Evolutionary conservation across 306 rosid species (phyloP).

Genomic region (Coriaria nepalensis): DNA sequence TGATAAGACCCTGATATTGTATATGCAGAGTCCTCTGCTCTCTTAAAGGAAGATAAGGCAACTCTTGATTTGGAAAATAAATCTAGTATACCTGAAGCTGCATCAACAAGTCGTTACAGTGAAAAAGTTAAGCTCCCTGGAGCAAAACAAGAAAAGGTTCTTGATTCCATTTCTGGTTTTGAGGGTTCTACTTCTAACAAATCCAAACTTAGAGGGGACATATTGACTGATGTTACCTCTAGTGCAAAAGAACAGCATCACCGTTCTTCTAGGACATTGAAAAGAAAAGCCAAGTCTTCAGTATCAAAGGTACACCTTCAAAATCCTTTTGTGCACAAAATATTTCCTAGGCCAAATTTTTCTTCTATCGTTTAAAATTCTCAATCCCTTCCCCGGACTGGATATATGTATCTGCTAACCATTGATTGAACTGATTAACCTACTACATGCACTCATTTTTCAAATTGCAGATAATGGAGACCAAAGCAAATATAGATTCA

Average conservation of each 20-base stretch:
- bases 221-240: conserved; percentile 20
- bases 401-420: too few species aligned
- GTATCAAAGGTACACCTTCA: conserved; percentile 30
- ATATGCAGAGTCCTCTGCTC: conserved; percentile 44
- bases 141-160: conserved; percentile 20
- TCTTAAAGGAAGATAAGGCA: conserved; percentile 49
- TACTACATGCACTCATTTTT: neutral
- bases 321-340: neutral
- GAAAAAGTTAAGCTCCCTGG: conserved; percentile 28
- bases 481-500: conserved; percentile 23
- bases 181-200: conserved; percentile 35
- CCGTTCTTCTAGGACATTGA: conserved; percentile 25
- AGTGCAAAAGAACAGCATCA: conserved; percentile 38
- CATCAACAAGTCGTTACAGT: conserved; percentile 47
- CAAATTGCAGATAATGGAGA: conserved; percentile 26
- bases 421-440: too few species aligned
- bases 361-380: neutral
- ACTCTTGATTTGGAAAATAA: conserved; percentile 38
- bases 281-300: conserved; percentile 46
- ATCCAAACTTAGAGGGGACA: conserved; percentile 51
- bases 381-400: too few species aligned
- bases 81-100: conserved; percentile 39
- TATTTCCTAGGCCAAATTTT: neutral
- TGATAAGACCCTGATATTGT: too few species aligned
- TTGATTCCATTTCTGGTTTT: conserved; percentile 24